These are phyloP conservation scores for Colletotrichum sp. DNA, from an alignment of 2,329 filamentous ascomycete species.

Conservation along the genomic window DNA sequence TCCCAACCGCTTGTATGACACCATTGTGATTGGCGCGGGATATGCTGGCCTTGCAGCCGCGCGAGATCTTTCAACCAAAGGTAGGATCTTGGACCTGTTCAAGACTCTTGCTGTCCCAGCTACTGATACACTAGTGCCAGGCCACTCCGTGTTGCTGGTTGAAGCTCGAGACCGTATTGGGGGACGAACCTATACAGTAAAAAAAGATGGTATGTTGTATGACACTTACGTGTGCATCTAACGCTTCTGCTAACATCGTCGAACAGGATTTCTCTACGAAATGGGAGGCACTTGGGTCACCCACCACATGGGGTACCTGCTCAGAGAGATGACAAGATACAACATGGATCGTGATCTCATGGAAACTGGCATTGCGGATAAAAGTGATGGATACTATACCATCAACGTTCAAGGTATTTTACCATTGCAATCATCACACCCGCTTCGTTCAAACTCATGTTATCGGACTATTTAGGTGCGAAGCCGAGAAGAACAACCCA, in stretches of 20 bases:
- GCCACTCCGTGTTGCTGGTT: conserved; percentile 35
- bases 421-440: neutral
- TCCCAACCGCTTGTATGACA: conserved; percentile 18
- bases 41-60: conserved; percentile 25
- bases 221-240: neutral
- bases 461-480: conserved; percentile 7
- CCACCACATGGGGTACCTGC: conserved; percentile 44
- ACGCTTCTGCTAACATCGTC: neutral
- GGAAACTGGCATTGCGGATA: neutral
- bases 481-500: conserved; percentile 25
- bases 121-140: neutral
- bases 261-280: conserved; percentile 35
- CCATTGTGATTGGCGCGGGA: conserved; percentile 25
- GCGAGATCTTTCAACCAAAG: conserved; percentile 15
- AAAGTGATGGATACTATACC: conserved; percentile 17
- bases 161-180: conserved; percentile 47
- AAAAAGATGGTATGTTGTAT: conserved; percentile 31
- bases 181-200: conserved; percentile 42
- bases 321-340: conserved; percentile 50
- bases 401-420: neutral
- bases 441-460: neutral
- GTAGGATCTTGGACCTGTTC: neutral
- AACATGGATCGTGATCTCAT: conserved; percentile 34
- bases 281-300: conserved; percentile 50
- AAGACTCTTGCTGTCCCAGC: neutral